These are phyloP conservation scores for Hypholoma sublateritium DNA, from an alignment of 768 basidiomycete genomes.

Conservation along the genomic window DNA sequence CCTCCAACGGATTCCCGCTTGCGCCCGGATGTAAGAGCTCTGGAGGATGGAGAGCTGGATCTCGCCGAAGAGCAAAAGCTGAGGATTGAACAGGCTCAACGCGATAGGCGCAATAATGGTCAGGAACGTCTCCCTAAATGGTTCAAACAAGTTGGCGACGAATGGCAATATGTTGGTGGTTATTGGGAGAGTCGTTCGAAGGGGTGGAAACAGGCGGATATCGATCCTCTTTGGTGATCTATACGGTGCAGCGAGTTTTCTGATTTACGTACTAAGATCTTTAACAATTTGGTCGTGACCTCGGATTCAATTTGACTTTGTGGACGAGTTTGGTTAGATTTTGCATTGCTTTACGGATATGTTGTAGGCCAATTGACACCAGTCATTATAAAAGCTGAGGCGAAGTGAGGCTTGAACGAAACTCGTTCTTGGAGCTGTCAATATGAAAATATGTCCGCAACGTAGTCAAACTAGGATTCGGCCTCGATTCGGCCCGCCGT, in stretches of 20 bases:
- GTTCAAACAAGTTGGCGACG: conserved; percentile 70
- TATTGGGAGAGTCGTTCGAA: conserved; percentile 79
- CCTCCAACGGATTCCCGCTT: conserved; percentile 82
- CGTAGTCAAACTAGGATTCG: too few relatives aligned
- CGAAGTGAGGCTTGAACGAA: too few relatives aligned
- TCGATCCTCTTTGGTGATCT: conserved; percentile 63
- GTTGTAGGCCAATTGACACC: too few relatives aligned
- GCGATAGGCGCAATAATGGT: conserved; percentile 64
- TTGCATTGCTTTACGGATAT: too few relatives aligned
- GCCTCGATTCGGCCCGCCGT: too few relatives aligned
- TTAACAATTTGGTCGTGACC: too few relatives aligned
- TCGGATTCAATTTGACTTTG: too few relatives aligned
- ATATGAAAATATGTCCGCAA: too few relatives aligned
- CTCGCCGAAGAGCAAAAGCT: conserved; percentile 72
- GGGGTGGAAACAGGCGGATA: conserved; percentile 55
- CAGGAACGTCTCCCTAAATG: conserved; percentile 65
- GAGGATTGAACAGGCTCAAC: conserved; percentile 73
- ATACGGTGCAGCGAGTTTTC: not conserved
- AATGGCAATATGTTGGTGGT: conserved; percentile 76
- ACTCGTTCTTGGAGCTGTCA: too few relatives aligned
- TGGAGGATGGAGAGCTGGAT: conserved; percentile 76
- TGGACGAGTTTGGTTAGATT: too few relatives aligned
- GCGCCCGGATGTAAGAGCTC: conserved; percentile 78
- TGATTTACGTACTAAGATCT: not conserved
- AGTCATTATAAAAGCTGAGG: too few relatives aligned